A percentile compares a stretch with the other conserved stretches of the same genome.
Evolutionary conservation across 306 rosid species (phyloP).

Genomic region (Vigna mungo): DNA sequence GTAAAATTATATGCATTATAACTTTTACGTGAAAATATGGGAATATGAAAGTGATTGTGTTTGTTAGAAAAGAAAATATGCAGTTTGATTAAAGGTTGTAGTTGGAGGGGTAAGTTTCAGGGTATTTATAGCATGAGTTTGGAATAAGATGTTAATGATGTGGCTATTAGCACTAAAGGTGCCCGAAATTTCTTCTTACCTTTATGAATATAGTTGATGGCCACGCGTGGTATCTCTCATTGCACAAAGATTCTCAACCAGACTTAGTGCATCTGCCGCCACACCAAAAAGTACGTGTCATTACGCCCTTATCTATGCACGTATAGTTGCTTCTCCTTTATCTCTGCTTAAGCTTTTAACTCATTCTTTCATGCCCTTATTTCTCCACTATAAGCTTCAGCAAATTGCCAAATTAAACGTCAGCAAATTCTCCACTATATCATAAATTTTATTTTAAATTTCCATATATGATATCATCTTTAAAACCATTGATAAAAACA

Average conservation of each 20-base stretch:
- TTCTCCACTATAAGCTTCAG: slow-evolving; percentile 34
- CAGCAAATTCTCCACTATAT: too few species aligned
- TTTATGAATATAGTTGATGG: slow-evolving; percentile 19
- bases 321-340: slow-evolving; percentile 9
- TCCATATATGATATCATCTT: too few species aligned
- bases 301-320: slow-evolving; percentile 6
- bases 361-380: neutral
- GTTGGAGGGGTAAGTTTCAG: slow-evolving; percentile 22
- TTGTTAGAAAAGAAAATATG: neutral
- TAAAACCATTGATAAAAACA: too few species aligned
- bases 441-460: too few species aligned
- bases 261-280: slow-evolving; percentile 56
- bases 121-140: slow-evolving; percentile 43
- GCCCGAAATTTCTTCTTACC: slow-evolving; percentile 39
- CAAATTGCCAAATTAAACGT: slow-evolving; percentile 36
- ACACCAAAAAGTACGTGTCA: slow-evolving; percentile 42
- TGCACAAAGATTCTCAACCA: slow-evolving; percentile 47
- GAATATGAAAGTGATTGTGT: neutral
- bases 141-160: slow-evolving; percentile 10
- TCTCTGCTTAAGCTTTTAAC: neutral
- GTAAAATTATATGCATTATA: slow-evolving; percentile 4
- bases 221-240: slow-evolving; percentile 45
- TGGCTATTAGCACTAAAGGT: slow-evolving; percentile 33
- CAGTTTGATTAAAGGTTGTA: slow-evolving; percentile 4
- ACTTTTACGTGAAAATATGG: neutral